Evolutionary conservation across 176 grass and related monocot genomes (phyloP), one percentile per base, ranked within the genome.

Genomic region (Avena sativa): DNA sequence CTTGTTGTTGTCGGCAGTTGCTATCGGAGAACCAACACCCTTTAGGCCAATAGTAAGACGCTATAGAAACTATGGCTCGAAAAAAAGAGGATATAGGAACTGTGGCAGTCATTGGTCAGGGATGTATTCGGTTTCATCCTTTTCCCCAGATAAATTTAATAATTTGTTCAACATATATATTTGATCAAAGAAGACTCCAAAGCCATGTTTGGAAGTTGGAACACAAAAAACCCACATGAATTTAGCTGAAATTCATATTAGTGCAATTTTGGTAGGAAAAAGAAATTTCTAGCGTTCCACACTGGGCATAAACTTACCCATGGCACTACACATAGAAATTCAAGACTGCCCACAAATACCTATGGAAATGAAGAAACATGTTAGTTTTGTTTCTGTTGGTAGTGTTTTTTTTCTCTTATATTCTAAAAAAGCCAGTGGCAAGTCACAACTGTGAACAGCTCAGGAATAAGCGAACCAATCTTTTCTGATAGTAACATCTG

Each of bases 271-370:
- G 2, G 0, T 55, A 57, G 28, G 75, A 38, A 36, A n/a, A 36
- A 12, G 26, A 1, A 56, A 19, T 32, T 36, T 34, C 26, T 34
- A 5, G 15, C 30, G 4, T 55, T 36, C 15, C 50, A 7, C 16
- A 34, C 4, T 11, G 51, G 51, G 9, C 28, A 6, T 55, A 78
- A 78, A 58, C 16, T 57, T 78, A 1, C 0, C 12, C 28, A 51
- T 28, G 6, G 16, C 34, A 83, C 50, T 78, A 43, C 61, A 71
- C 4, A 16, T n/a, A 72, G 34, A 82, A 83, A 78, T 6, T 69
- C 50, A 88, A 50, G 38, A 83, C 26, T 83, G 64, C 6, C 6
- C 43, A 59, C 50, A 36, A 61, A 34, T 59, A 28, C 30, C 26
- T 8, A 9, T 6, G 6, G 10, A 14, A 78, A 56, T 66, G 61